Evolutionary conservation across 208 protist genomes (phyloP).

Genomic region (Trypanosoma melophagium): DNA sequence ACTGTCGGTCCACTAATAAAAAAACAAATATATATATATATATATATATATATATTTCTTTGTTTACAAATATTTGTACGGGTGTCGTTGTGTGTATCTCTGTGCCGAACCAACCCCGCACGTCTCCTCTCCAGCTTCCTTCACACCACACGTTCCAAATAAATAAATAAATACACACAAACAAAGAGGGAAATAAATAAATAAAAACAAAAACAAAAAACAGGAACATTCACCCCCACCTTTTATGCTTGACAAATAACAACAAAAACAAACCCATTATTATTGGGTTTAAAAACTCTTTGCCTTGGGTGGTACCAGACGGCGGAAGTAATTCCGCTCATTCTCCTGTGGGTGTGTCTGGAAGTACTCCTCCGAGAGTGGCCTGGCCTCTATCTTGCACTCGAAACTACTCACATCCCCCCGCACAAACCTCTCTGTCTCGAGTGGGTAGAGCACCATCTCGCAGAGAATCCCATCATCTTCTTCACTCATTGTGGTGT

Average conservation of each 20-base stretch:
- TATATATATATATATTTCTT: neutral
- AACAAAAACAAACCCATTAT: constrained; percentile 21
- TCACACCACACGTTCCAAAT: no score
- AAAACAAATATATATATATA: neutral
- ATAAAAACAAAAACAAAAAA: constrained; percentile 13
- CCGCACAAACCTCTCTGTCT: constrained; percentile 67
- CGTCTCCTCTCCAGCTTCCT: no score
- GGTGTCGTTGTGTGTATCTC: no score
- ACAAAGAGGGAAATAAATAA: constrained; percentile 7
- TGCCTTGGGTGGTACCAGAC: constrained; percentile 55
- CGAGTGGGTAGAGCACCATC: constrained; percentile 57
- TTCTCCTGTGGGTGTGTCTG: constrained; percentile 55
- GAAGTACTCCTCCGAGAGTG: constrained; percentile 78
- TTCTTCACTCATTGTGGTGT: constrained; percentile 45
- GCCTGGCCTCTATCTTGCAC: constrained; percentile 76
- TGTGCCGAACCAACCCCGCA: no score
- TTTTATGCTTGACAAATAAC: constrained; percentile 2
- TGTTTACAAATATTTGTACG: no score
- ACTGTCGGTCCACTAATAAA: neutral
- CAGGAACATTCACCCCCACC: neutral
- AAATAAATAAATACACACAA: constrained; percentile 18
- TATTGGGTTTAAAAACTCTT: constrained; percentile 35
- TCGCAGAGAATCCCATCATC: constrained; percentile 76
- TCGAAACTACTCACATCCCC: constrained; percentile 61
- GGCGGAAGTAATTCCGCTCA: constrained; percentile 61